Conservation (phyloP, 2,329 filamentous ascomycete species). For the Aspergillus glaucus region DNA sequence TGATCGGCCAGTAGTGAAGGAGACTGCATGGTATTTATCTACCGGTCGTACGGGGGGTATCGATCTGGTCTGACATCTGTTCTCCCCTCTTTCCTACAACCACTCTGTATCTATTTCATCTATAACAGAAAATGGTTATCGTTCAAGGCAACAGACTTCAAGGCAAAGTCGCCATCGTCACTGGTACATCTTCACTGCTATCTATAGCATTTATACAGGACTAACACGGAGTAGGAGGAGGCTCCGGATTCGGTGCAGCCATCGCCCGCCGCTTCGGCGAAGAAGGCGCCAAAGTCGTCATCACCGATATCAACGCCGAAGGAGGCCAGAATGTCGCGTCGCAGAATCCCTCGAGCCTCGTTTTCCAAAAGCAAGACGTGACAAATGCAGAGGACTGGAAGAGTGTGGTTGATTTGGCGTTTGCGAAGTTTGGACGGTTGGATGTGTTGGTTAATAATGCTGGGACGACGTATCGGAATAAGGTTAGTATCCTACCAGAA, state of each 20-base stretch:
- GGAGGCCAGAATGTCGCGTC: conserved; percentile 28
- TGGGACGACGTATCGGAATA: conserved; percentile 37
- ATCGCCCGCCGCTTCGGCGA: conserved; percentile 34
- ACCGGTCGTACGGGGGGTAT: no score
- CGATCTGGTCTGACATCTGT: no score
- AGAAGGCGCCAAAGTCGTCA: conserved; percentile 38
- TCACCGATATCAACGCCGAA: conserved; percentile 36
- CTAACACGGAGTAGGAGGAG: conserved; percentile 25
- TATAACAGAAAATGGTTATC: conserved; percentile 3
- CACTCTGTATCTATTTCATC: no score
- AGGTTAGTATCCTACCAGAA: conserved; percentile 17
- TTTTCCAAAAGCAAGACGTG: conserved; percentile 32
- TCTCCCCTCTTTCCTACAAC: no score
- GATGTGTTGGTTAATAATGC: conserved; percentile 46
- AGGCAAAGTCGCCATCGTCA: conserved; percentile 43
- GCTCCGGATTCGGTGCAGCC: conserved; percentile 39
- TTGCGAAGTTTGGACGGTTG: conserved; percentile 29
- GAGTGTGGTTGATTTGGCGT: conserved; percentile 20
- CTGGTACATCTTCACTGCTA: conserved; percentile 24
- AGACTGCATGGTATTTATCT: no score
- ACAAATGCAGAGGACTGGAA: conserved; percentile 30
- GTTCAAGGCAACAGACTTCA: conserved; percentile 28
- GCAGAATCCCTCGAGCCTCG: conserved; percentile 20
- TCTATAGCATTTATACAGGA: neutral
- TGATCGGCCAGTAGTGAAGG: no score